Conservation (phyloP, 495 filamentous ascomycete genomes). For the Aspergillus kassunensis region DNA sequence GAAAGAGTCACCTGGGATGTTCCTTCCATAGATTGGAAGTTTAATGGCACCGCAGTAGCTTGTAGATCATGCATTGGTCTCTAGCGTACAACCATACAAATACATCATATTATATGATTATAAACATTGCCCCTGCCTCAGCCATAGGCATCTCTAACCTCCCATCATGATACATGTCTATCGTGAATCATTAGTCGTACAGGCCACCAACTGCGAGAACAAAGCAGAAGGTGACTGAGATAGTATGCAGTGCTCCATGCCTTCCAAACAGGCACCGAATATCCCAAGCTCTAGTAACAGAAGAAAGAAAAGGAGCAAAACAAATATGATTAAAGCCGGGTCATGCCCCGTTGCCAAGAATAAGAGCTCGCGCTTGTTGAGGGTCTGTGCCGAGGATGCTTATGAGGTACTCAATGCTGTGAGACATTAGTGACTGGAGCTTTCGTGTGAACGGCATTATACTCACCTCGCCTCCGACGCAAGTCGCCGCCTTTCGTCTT, state of each 20-base stretch:
- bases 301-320: neutral
- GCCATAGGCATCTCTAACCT: slow-evolving; percentile 5
- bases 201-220: slow-evolving; percentile 18
- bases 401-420: slow-evolving; percentile 50
- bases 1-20: neutral
- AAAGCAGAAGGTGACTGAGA: neutral
- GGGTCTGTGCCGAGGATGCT: slow-evolving; percentile 47
- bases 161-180: slow-evolving; percentile 43
- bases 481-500: slow-evolving; percentile 59
- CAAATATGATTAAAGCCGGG: neutral
- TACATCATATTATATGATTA: slow-evolving; percentile 8
- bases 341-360: slow-evolving; percentile 25
- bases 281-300: slow-evolving; percentile 3
- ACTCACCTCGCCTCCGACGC: slow-evolving; percentile 60
- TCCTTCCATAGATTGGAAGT: neutral
- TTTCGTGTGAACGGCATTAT: neutral
- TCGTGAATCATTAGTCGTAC: slow-evolving; percentile 46
- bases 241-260: neutral
- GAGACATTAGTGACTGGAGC: neutral
- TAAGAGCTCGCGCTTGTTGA: slow-evolving; percentile 41
- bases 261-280: slow-evolving; percentile 10
- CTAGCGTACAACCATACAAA: neutral
- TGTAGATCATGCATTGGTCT: neutral
- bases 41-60: neutral
- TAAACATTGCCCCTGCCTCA: neutral